Percentiles rank a stretch among this genome's conserved stretches.
These are phyloP conservation scores for Lachancea sp. DNA, from an alignment of 805 yeast species.

Conservation along the genomic window DNA sequence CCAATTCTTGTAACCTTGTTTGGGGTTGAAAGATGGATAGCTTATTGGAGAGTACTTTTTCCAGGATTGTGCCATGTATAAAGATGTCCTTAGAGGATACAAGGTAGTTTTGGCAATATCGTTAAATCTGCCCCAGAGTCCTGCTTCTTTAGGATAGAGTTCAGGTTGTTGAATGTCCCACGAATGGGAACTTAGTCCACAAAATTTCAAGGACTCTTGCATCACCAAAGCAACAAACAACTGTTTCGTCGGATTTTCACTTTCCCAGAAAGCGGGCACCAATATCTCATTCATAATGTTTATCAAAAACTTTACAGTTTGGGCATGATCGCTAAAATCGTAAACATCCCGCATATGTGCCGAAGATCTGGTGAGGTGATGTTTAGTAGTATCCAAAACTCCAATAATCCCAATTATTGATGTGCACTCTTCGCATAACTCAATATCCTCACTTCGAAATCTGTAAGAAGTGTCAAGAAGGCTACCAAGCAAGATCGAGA, in stretches of 20 bases:
- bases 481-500: constrained; percentile 44
- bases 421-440: constrained; percentile 48
- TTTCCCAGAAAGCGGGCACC: constrained; percentile 84
- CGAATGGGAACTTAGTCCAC: constrained; percentile 41
- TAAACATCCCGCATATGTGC: constrained; percentile 42
- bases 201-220: constrained; percentile 72
- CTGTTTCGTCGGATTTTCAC: constrained; percentile 81
- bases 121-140: constrained; percentile 56
- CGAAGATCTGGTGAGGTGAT: constrained; percentile 35
- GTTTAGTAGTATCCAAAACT: constrained; percentile 58
- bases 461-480: constrained; percentile 51
- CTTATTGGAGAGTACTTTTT: constrained; percentile 39
- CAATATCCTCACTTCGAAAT: constrained; percentile 42
- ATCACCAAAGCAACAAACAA: constrained; percentile 78
- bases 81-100: constrained; percentile 67
- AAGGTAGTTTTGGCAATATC: constrained; percentile 66
- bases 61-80: constrained; percentile 55
- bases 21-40: constrained; percentile 60
- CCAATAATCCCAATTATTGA: constrained; percentile 72
- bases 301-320: constrained; percentile 57
- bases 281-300: constrained; percentile 60
- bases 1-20: constrained; percentile 64
- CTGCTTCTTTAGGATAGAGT: constrained; percentile 26
- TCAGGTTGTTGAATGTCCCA: constrained; percentile 29
- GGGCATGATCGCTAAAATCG: constrained; percentile 57